Conservation (phyloP, 805 yeast species). For the Yamadazyma philogaea region DNA sequence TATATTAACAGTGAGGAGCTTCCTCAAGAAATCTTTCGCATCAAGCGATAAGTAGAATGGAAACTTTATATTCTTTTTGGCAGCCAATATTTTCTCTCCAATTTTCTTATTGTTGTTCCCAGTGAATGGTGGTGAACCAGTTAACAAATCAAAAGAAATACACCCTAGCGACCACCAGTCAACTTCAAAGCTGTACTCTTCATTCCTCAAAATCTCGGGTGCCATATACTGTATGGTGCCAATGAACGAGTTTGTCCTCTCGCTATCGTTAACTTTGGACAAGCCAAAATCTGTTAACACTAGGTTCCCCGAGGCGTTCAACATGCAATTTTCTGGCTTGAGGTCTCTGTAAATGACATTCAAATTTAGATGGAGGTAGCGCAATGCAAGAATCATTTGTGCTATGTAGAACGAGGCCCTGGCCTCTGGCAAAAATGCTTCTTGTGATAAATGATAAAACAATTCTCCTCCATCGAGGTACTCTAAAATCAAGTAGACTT, state of each 20-base stretch:
- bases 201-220: constrained; percentile 43
- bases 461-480: constrained; percentile 46
- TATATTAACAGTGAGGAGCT: constrained; percentile 35
- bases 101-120: constrained; percentile 40
- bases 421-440: constrained; percentile 26
- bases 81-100: constrained; percentile 34
- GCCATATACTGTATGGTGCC: constrained; percentile 50
- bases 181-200: constrained; percentile 39
- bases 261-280: constrained; percentile 31
- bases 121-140: constrained; percentile 45
- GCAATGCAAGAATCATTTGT: constrained; percentile 38
- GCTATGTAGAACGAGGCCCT: constrained; percentile 42
- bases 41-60: constrained; percentile 42
- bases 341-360: constrained; percentile 43
- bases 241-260: constrained; percentile 31
- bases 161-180: constrained; percentile 51
- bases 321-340: constrained; percentile 47
- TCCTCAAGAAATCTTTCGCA: constrained; percentile 40
- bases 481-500: constrained; percentile 42
- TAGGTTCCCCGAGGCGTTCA: constrained; percentile 37
- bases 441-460: constrained; percentile 39
- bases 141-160: constrained; percentile 41
- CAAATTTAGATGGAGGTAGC: constrained; percentile 36
- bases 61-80: constrained; percentile 32
- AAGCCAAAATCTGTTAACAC: constrained; percentile 46